Evolutionary conservation across 164 flowering plant species (phyloP), one percentile per base, ranked within the genome.

Genomic region (Pachysandra terminalis): DNA sequence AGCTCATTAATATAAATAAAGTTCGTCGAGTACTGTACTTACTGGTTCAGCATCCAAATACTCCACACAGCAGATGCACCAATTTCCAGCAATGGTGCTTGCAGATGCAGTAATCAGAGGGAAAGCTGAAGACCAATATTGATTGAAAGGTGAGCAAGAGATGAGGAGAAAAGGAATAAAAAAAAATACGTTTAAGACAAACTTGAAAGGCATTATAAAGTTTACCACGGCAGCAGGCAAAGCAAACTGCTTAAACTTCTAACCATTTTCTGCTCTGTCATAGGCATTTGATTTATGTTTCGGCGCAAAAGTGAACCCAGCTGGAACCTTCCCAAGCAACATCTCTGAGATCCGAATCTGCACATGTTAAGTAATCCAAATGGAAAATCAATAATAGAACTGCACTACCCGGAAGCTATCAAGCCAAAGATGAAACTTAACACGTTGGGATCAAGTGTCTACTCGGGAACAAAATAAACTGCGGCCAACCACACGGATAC

Each of bases 281-380:
- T 92, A 90, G n/a, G 96, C 90, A 77, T 95, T 92, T 19, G 99
- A 92, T 71, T 92, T 95, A 73, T 95, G 99, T 73, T 90, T 95
- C 32, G 99, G 97, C 56, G 96, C 83, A 82, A 95, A 92, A 22
- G 86, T 77, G 74, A 92, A 95, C 64, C 89, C 87, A 52, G 77
- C 74, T 0, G 99, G 99, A 73, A 95, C 97, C 75, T 88, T 89
- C 68, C 99, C 96, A n/a, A 95, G 97, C 75, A 95, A 69, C 85
- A 95, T 80, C 77, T 95, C 99, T 0, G 99, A 84, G 63, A 92
- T 85, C 63, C 93, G 77, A 64, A 95, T 79, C 99, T 95, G 90
- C 79, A n/a, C n/a, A 32, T 32, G 37, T 32, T 32, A 77, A 48
- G 21, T 48, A 62, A 45, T 28, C 21, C 27, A 26, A 62, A 76